Percentiles rank a stretch among this genome's conserved stretches.
phyloP scores from a whole-genome alignment of 441 rosid species.

The Rhodomyrtus psidioides region DNA sequence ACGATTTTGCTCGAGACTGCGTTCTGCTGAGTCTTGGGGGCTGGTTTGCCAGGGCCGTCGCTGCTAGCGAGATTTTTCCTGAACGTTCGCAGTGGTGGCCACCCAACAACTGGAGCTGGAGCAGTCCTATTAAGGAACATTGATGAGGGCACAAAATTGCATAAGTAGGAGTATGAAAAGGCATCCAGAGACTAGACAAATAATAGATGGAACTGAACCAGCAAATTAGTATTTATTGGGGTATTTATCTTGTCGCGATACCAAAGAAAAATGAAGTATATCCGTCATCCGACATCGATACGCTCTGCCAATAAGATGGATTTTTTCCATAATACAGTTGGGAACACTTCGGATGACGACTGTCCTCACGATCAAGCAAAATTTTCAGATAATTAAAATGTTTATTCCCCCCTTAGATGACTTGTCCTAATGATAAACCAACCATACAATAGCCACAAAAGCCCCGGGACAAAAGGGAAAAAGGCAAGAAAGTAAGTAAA shows the following conservation, averaged over 20 bases:
- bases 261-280: neutral
- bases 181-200: neutral
- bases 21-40: constrained; percentile 32
- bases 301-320: neutral
- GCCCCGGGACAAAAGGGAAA: neutral
- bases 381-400: neutral
- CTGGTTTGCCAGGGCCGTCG: constrained; percentile 41
- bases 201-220: neutral
- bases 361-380: neutral
- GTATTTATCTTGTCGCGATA: neutral
- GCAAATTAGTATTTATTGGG: neutral
- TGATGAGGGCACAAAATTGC: neutral
- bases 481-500: neutral
- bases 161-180: neutral
- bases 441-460: neutral
- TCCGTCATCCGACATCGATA: neutral
- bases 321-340: neutral
- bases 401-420: neutral
- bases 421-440: neutral
- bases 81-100: constrained; percentile 89
- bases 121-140: constrained; percentile 44
- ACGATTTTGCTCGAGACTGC: constrained; percentile 22
- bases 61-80: constrained; percentile 70
- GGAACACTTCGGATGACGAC: neutral
- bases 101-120: constrained; percentile 94